Evolutionary conservation across 139 green algal genomes (phyloP), one percentile per base, ranked within the genome.

Genomic region (Chlorella sp.): DNA sequence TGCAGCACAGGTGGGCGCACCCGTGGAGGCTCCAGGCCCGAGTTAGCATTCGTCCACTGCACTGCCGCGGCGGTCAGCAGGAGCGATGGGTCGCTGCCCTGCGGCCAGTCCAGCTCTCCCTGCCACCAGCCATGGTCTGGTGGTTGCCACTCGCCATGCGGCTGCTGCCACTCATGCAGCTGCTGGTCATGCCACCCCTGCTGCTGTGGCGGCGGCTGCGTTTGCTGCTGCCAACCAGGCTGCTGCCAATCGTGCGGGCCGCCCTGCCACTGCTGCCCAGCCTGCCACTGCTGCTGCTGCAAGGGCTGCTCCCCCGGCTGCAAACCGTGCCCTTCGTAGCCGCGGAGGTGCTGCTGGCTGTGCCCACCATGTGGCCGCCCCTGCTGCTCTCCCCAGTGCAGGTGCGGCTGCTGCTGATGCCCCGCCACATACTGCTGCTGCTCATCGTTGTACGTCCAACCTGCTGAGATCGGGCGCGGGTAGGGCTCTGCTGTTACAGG

Each of bases 61-160:
- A 73, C 36, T 13, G 76, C 76, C 1, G 76, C 20, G 11, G 40
- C 76, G 1, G 54, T 3, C 48, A 72, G 56, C 76, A 69, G 48
- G 11, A 7, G 36, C 8, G 26, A 28, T 24, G 76, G 26, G 1
- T 30, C 36, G 38, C 38, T 28, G 22, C 36, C 77, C 40, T 83
- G 77, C 60, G 77, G 77, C 77, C 77, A 83, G 9, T 73, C 38
- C 58, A 83, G 58, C 30, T 58, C 30, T 0, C 77, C 77, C 1
- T 26, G 30, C 77, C 77, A 83, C 28, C 73, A 80, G 73, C 32
- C 28, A 11, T 60, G 64, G 64, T 70, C 32, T 17, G 28, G 30
- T 32, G 34, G 24, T 19, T 75, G 36, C 38, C 51, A 1, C 17
- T 34, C 58, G 7, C 9, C 9, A 67, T 6, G 58, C 58, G 20